These are phyloP conservation scores for Polygonum aviculare DNA, from an alignment of 148 eudicot genomes.

Conservation along the genomic window DNA sequence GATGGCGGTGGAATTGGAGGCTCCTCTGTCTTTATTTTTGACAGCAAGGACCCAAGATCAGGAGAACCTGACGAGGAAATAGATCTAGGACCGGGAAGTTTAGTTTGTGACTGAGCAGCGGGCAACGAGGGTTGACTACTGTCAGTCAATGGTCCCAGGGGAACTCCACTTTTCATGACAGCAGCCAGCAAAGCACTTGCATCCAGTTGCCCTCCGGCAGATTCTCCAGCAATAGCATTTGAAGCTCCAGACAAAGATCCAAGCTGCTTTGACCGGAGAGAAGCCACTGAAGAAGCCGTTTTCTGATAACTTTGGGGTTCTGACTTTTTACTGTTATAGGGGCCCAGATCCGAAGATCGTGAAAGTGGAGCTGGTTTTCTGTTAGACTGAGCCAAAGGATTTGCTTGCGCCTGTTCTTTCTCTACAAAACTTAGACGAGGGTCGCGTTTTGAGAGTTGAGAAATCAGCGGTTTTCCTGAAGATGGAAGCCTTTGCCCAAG, in stretches of 20 bases:
- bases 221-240: slow-evolving; percentile 28
- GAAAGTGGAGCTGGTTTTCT: slow-evolving; percentile 32
- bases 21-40: slow-evolving; percentile 34
- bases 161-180: slow-evolving; percentile 44
- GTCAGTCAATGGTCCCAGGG: slow-evolving; percentile 22
- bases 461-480: slow-evolving; percentile 33
- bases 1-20: slow-evolving; percentile 30
- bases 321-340: slow-evolving; percentile 26
- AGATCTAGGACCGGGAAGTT: slow-evolving; percentile 15
- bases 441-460: slow-evolving; percentile 25
- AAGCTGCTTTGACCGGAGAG: slow-evolving; percentile 29
- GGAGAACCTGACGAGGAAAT: slow-evolving; percentile 18
- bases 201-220: slow-evolving; percentile 25
- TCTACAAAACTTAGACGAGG: slow-evolving; percentile 40
- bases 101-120: slow-evolving; percentile 19
- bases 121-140: slow-evolving; percentile 30
- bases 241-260: slow-evolving; percentile 23
- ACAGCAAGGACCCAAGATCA: slow-evolving; percentile 12
- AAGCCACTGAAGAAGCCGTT: slow-evolving; percentile 18
- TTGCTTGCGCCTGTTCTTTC: slow-evolving; percentile 30
- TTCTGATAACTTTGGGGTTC: slow-evolving; percentile 27
- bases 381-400: slow-evolving; percentile 30
- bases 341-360: slow-evolving; percentile 22
- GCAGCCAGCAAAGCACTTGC: slow-evolving; percentile 55
- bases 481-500: slow-evolving; percentile 35